These are phyloP conservation scores for Oryza punctata DNA, from an alignment of 176 grass and related monocot genomes.

Conservation along the genomic window DNA sequence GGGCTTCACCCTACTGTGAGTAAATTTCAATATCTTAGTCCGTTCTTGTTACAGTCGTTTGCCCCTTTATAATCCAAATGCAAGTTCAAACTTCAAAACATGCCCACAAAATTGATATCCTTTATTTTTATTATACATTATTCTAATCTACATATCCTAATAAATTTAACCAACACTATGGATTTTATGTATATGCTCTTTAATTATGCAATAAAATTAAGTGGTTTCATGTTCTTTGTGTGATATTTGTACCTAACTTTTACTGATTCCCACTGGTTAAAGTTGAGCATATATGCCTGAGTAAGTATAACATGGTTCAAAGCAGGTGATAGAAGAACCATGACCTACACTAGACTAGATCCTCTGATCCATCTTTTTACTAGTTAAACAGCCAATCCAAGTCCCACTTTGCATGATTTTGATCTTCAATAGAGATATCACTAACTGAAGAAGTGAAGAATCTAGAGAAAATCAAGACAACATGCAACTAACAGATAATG, in stretches of 20 bases:
- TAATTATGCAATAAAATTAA: not conserved
- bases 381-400: not conserved
- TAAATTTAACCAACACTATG: not conserved
- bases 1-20: slow-evolving; percentile 95
- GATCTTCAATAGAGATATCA: not conserved
- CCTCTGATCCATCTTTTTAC: not conserved
- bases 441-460: not conserved
- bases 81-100: not conserved
- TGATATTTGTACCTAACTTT: not conserved
- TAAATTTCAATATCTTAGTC: slow-evolving; percentile 32
- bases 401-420: not conserved
- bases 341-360: not conserved
- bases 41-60: slow-evolving; percentile 5
- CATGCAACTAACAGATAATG: not conserved
- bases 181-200: not conserved
- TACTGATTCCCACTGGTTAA: not conserved
- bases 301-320: not conserved
- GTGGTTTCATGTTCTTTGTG: not conserved
- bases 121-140: not conserved
- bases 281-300: not conserved
- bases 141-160: not conserved
- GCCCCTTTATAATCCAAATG: not conserved
- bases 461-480: not conserved
- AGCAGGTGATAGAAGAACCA: not conserved
- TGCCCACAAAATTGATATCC: not conserved